Conservation (phyloP, 306 rosid species). For the Pyrus communis region DNA sequence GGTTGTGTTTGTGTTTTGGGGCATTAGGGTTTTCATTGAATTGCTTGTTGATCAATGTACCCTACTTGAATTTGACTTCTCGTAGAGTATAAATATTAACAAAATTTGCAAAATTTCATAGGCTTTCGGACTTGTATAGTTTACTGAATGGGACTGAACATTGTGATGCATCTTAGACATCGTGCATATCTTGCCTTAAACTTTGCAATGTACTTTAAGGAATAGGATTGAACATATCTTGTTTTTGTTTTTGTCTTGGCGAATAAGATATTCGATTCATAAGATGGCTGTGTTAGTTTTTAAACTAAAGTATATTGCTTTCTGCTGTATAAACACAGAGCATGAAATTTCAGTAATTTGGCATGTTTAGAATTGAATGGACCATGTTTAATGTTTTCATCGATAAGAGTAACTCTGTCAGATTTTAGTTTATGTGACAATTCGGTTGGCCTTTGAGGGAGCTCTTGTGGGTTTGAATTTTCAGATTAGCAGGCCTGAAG, state of each 20-base stretch:
- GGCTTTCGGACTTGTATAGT: background rate
- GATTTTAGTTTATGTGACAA: background rate
- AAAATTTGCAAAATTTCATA: background rate
- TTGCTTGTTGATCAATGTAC: background rate
- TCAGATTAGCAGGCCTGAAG: conserved; percentile 94
- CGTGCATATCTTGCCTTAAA: background rate
- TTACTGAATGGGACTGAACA: background rate
- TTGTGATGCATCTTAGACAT: background rate
- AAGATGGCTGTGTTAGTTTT: background rate
- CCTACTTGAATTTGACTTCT: background rate
- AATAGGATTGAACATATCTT: background rate
- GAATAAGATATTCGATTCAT: background rate
- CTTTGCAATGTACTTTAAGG: background rate
- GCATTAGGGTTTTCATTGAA: background rate
- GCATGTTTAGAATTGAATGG: background rate
- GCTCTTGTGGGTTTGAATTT: conserved; percentile 26
- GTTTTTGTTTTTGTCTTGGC: background rate
- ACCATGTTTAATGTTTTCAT: background rate
- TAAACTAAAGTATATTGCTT: background rate
- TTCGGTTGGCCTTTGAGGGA: conserved; percentile 8
- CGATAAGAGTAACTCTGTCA: background rate
- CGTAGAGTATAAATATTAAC: background rate
- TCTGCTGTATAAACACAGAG: background rate
- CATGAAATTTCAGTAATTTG: background rate
- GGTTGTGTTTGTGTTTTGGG: background rate